These are phyloP conservation scores for Ogataea populi-albae DNA, from an alignment of 805 yeast species.

Conservation along the genomic window DNA sequence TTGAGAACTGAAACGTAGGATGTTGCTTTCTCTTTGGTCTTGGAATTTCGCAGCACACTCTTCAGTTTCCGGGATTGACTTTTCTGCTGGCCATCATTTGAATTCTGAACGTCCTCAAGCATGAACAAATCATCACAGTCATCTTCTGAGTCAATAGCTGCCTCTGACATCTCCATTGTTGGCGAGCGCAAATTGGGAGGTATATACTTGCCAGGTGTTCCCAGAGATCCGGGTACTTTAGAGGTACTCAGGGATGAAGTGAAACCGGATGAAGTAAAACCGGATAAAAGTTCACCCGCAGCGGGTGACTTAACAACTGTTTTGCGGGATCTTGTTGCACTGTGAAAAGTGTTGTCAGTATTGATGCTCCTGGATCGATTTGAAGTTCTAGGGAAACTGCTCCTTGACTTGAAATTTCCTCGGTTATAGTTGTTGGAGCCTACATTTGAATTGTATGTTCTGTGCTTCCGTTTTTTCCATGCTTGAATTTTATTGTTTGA, in stretches of 20 bases:
- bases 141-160: slow-evolving; percentile 29
- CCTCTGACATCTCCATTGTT: slow-evolving; percentile 19
- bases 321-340: slow-evolving; percentile 17
- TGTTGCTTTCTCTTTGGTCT: slow-evolving; percentile 11
- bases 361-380: slow-evolving; percentile 1
- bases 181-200: slow-evolving; percentile 71
- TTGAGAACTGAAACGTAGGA: slow-evolving; percentile 27
- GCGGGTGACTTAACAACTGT: slow-evolving; percentile 22
- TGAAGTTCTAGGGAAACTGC: slow-evolving; percentile 6
- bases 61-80: slow-evolving; percentile 4
- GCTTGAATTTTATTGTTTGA: slow-evolving; percentile 26
- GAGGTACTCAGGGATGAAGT: slow-evolving; percentile 10
- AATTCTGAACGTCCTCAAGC: slow-evolving; percentile 34
- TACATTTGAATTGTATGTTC: slow-evolving; percentile 18
- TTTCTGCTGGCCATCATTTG: slow-evolving; percentile 9
- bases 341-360: slow-evolving; percentile 2
- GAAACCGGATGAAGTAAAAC: slow-evolving; percentile 5
- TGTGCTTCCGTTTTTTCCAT: slow-evolving; percentile 29
- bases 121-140: slow-evolving; percentile 37
- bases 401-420: slow-evolving; percentile 9
- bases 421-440: slow-evolving; percentile 25
- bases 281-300: slow-evolving; percentile 5
- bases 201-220: slow-evolving; percentile 55
- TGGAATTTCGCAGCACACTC: slow-evolving; percentile 3
- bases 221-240: slow-evolving; percentile 23